Base-by-base conservation (phyloP, 495 filamentous ascomycete species). In the Penicillium robsamsonii region DNA sequence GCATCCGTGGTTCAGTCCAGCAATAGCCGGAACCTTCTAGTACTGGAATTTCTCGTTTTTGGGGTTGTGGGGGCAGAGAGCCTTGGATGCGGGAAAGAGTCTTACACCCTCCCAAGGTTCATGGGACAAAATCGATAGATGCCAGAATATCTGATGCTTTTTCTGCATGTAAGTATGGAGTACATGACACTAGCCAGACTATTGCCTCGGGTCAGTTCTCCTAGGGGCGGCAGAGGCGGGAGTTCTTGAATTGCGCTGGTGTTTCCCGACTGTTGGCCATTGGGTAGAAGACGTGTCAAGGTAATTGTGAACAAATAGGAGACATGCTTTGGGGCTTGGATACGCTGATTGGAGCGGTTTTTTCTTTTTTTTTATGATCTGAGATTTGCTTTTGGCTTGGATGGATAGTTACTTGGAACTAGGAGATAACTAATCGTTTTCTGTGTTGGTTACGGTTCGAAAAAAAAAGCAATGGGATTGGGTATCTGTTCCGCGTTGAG, bases 51-150 rank as follows among this genome's bases (percentile, higher is more conserved):
- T 29, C 30, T 13, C 12, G 17, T 17, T 50, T 43, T n/a, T 52
- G 25, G 10, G 22, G 38, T 41, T 52, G 38, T 52, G 38, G 50
- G 35, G 35, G 13, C 1, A 6, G 15, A 35, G 13, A 17, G 4
- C 35, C 35, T 38, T 38, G 35, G 35, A 38, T 38, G 17, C 35
- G n/a, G 15, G 35, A 17, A 17, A 17, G 33, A n/a, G 13, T n/a
- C 13, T 35, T 38, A 38, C n/a, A n/a, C n/a, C n/a, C n/a, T n/a
- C 15, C 15, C 22, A 22, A 22, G 22, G 22, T 38, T 6, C 2
- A 38, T 15, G 35, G 35, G n/a, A 42, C 40, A 22, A 22, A 22
- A 22, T 22, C 22, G 22, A 22, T 22, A 75, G 74, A 78, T 50
- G 35, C 35, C 6, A n/a, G 35, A 17, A 17, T 38, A 38, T 38